phyloP scores from a whole-genome alignment of 352 stramenopile genomes.

The Phytophthora podocarpi region DNA sequence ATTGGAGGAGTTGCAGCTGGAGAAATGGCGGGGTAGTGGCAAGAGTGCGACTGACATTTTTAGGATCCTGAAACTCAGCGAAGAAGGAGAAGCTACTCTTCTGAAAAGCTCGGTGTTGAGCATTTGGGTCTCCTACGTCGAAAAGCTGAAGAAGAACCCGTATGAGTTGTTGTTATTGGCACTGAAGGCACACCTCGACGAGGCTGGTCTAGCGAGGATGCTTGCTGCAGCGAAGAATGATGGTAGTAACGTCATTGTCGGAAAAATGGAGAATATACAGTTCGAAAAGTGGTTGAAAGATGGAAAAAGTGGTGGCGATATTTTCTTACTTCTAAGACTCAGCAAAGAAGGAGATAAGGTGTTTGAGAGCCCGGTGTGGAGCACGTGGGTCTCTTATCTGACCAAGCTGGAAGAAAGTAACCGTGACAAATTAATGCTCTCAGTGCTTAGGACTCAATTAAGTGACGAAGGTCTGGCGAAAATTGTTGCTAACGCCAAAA shows the following conservation, averaged over 20 bases:
- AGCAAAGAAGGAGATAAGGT: background rate
- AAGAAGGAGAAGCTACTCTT: background rate
- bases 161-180: constrained; percentile 1
- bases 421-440: background rate
- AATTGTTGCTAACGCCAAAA: background rate
- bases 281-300: background rate
- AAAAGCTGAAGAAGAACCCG: background rate
- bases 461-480: background rate
- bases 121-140: constrained; percentile 5
- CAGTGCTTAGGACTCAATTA: background rate
- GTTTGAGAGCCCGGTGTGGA: background rate
- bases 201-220: background rate
- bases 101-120: constrained; percentile 3
- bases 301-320: background rate
- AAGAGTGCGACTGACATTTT: too few relatives aligned
- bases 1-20: background rate
- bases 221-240: background rate
- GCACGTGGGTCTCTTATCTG: background rate
- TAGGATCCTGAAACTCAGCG: constrained; percentile 10
- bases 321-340: background rate
- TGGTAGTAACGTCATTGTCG: background rate
- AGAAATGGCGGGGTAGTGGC: background rate
- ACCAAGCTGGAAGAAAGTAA: background rate
- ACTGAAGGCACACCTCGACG: background rate
- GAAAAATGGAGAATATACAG: background rate